Percentiles rank a stretch among this genome's conserved stretches.
Conservation (phyloP, 192 early-diverging fungal genomes). For the Coemansia interrupta region DNA sequence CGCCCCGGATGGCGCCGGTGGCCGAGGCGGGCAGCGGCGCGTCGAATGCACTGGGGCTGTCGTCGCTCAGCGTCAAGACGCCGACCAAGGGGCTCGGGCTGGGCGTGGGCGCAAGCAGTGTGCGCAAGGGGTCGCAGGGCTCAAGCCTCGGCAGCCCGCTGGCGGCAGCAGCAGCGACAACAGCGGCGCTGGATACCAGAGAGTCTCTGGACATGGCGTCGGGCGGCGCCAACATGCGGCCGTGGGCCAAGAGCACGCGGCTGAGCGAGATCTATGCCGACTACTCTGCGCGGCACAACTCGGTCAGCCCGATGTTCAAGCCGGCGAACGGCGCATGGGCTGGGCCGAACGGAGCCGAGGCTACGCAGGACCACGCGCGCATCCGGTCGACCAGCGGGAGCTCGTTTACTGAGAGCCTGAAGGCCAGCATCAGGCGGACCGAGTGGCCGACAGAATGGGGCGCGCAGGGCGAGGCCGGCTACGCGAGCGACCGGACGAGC, state of each 20-base stretch:
- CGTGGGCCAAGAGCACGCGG: conserved; percentile 52
- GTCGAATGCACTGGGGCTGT: conserved; percentile 26
- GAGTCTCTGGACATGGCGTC: conserved; percentile 1
- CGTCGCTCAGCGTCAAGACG: conserved; percentile 22
- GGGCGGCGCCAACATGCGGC: conserved; percentile 13
- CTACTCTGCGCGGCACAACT: conserved; percentile 54
- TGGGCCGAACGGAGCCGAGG: not conserved
- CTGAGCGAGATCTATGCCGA: conserved; percentile 55
- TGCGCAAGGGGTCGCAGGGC: conserved; percentile 32
- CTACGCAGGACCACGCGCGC: conserved; percentile 7
- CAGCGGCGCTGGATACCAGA: not conserved
- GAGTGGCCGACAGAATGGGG: conserved; percentile 32
- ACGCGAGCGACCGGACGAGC: conserved; percentile 29
- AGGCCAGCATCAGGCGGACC: conserved; percentile 28
- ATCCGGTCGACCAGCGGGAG: conserved; percentile 18
- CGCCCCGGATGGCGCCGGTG: not conserved
- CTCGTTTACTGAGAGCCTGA: conserved; percentile 49
- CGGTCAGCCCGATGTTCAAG: conserved; percentile 40
- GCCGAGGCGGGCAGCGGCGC: conserved; percentile 1
- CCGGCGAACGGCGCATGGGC: conserved; percentile 7
- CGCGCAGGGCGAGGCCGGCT: conserved; percentile 10
- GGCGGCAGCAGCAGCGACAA: not conserved
- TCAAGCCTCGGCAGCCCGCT: conserved; percentile 13
- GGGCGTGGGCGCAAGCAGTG: conserved; percentile 9
- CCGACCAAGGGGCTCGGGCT: not conserved